These are phyloP conservation scores for Parasarocladium wereldwijsianum DNA, from an alignment of 2,329 filamentous ascomycete species.

Conservation along the genomic window DNA sequence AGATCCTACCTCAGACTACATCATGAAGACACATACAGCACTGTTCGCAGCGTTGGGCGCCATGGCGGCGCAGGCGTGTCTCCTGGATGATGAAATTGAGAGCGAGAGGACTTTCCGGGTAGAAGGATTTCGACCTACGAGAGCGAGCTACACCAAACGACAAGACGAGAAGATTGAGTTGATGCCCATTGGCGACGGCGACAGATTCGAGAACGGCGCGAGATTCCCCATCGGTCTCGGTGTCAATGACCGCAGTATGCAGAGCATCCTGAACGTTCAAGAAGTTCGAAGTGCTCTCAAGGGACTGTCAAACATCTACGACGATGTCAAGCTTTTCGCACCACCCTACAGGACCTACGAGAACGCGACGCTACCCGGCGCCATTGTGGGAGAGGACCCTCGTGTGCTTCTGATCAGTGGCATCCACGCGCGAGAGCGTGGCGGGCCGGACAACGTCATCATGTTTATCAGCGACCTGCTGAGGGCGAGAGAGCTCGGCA, in stretches of 20 bases:
- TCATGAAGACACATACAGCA: too few relatives aligned
- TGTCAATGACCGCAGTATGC: slow-evolving; percentile 19
- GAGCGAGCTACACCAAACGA: too few relatives aligned
- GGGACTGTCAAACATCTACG: slow-evolving; percentile 22
- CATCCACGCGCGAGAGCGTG: slow-evolving; percentile 43
- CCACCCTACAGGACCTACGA: slow-evolving; percentile 29
- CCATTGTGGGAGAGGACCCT: slow-evolving; percentile 29
- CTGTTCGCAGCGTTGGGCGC: slow-evolving; percentile 9
- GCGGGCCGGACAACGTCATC: slow-evolving; percentile 38
- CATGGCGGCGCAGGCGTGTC: slow-evolving; percentile 1
- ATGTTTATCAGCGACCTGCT: slow-evolving; percentile 45
- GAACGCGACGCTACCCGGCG: slow-evolving; percentile 22
- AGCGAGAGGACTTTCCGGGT: slow-evolving; percentile 2
- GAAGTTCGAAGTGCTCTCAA: slow-evolving; percentile 29
- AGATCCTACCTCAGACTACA: too few relatives aligned
- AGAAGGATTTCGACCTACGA: too few relatives aligned
- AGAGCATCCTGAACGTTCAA: slow-evolving; percentile 26
- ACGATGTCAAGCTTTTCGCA: slow-evolving; percentile 23
- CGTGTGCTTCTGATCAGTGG: slow-evolving; percentile 36
- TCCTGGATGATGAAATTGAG: slow-evolving; percentile 4
- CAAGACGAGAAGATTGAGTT: neutral
- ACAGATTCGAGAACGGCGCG: slow-evolving; percentile 24
- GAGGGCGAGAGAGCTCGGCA: slow-evolving; percentile 31
- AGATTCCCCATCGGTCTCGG: slow-evolving; percentile 17
- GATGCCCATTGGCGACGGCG: slow-evolving; percentile 25